Evolutionary conservation across 1,139 yeast genomes (phyloP).

Genomic region (Trichomonascaceae sp.): DNA sequence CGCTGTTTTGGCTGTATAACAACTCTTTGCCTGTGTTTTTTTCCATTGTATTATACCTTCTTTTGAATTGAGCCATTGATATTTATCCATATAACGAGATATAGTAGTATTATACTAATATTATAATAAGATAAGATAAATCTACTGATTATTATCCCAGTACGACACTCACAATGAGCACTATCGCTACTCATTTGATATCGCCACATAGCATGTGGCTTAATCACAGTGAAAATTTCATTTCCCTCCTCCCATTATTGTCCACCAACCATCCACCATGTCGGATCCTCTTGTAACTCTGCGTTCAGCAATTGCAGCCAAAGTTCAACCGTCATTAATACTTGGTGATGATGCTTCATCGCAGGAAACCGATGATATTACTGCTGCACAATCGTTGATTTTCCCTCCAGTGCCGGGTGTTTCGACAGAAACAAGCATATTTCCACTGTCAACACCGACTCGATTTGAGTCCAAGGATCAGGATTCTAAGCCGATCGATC

Average conservation of each 20-base stretch:
- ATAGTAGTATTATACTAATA: not conserved
- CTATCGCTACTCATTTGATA: not conserved
- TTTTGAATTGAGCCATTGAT: not conserved
- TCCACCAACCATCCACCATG: slow-evolving; percentile 1
- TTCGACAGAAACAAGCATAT: slow-evolving; percentile 16
- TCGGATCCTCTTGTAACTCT: slow-evolving; percentile 24
- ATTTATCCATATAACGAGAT: not conserved
- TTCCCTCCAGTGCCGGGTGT: slow-evolving; percentile 23
- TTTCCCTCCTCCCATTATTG: not conserved
- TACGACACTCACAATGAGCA: no score
- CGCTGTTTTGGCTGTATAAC: not conserved
- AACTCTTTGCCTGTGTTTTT: not conserved
- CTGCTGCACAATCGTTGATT: slow-evolving; percentile 19
- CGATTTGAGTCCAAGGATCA: slow-evolving; percentile 50
- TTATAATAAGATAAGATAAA: no score
- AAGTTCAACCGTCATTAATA: slow-evolving; percentile 16
- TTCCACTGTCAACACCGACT: slow-evolving; percentile 43
- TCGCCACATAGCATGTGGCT: not conserved
- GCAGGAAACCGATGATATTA: slow-evolving; percentile 19
- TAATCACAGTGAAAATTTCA: not conserved
- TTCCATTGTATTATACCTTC: not conserved
- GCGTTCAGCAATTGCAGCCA: slow-evolving; percentile 25
- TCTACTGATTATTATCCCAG: no score
- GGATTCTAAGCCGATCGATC: slow-evolving; percentile 35
- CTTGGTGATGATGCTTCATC: slow-evolving; percentile 14